phyloP scores from a whole-genome alignment of 306 rosid genomes.

The Benincasa hispida region DNA sequence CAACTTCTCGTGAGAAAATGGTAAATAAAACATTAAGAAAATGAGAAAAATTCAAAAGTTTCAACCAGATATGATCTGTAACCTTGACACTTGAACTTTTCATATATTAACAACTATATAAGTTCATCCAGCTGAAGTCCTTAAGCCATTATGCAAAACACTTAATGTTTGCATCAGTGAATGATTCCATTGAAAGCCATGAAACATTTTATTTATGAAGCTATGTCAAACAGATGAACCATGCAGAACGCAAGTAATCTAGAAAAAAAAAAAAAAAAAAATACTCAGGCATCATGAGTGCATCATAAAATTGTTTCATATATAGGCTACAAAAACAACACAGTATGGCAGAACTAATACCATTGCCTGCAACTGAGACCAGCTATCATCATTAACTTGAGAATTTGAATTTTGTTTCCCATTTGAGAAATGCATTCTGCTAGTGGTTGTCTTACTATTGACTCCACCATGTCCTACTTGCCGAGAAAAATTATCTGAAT shows the following conservation, averaged over 20 bases:
- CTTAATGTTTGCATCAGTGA: background rate
- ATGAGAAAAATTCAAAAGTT: background rate
- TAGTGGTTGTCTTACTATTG: conserved; percentile 17
- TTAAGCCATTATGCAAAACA: background rate
- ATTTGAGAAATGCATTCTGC: conserved; percentile 15
- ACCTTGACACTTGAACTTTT: background rate
- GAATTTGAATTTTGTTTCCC: conserved; percentile 18
- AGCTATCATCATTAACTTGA: conserved; percentile 24
- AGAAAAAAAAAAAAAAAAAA: background rate
- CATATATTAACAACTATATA: background rate
- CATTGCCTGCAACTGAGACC: conserved; percentile 24
- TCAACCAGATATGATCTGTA: background rate
- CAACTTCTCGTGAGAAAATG: background rate
- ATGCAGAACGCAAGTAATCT: background rate
- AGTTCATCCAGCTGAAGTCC: background rate
- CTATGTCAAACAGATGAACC: background rate
- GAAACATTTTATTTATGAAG: background rate
- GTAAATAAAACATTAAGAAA: background rate
- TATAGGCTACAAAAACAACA: background rate
- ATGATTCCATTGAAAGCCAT: background rate
- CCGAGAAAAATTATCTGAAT: conserved; percentile 13
- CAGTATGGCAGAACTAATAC: conserved; percentile 16
- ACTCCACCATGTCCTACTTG: conserved; percentile 30
- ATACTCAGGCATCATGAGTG: background rate
- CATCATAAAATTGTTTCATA: background rate